Evolutionary conservation across 108 stramenopile genomes (phyloP), one percentile per base, ranked within the genome.

Genomic region (Nannochloropsis gaditana): DNA sequence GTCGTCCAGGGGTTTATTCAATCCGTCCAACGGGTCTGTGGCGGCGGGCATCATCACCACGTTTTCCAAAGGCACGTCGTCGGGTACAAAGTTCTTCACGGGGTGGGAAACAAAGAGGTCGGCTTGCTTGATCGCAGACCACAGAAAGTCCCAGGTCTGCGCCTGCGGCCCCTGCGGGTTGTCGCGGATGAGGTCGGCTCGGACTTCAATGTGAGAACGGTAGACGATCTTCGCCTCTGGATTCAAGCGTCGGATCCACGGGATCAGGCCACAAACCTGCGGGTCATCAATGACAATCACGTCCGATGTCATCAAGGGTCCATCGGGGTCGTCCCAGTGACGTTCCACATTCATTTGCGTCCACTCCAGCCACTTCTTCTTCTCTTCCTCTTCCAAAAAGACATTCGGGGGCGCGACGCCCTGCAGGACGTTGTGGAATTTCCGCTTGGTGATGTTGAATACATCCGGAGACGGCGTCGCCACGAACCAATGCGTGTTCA

Each of bases 11-110:
- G 59, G 59, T 8, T 73, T 73, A 2, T 73, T 73, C 19, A 73
- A n/a, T 15, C 59, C 59, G 59, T 73, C 59, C 59, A 73, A n/a
- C 59, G 59, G 59, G 59, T 73, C 59, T 73, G 59, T 73, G n/a
- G 59, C 59, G 3, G 59, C 59, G n/a, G 59, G 59, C 59, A 73
- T 73, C 59, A 73, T 73, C 59, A 73, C 59, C 59, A 73, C 59
- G n/a, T 6, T 73, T n/a, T 73, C 59, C 59, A 73, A n/a, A 15
- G 59, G 59, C 59, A 73, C 59, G 8, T n/a, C 15, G 59, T 73
- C 59, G n/a, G 59, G 59, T 1, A 73, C 59, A 73, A 73, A 73
- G 6, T 73, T 73, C 3, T n/a, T 73, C 59, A 73, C 15, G 59
- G 59, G 59, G n/a, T 73, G 59, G n/a, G 59, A 73, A 73, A 73